Evolutionary conservation across 257 asterid genomes (phyloP).

Genomic region (Striga asiatica): DNA sequence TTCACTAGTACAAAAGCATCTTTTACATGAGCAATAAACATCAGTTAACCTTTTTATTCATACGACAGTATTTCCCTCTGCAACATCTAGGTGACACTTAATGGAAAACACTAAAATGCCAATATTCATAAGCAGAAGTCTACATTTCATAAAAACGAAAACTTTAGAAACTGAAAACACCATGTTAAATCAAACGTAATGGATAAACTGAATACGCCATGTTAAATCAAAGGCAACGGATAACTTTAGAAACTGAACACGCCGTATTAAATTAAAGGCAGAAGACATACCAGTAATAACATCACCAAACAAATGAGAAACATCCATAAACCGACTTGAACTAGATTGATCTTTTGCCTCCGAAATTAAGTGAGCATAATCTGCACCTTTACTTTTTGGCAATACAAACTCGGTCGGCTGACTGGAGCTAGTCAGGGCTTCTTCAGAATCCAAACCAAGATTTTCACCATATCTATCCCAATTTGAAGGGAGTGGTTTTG

Average conservation of each 20-base stretch:
- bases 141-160: too few relatives aligned
- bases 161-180: too few relatives aligned
- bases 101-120: too few relatives aligned
- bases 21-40: too few relatives aligned
- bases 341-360: constrained; percentile 69
- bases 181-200: neutral
- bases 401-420: constrained; percentile 38
- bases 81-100: too few relatives aligned
- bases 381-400: constrained; percentile 82
- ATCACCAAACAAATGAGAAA: constrained; percentile 26
- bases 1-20: too few relatives aligned
- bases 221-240: constrained; percentile 11
- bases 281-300: constrained; percentile 37
- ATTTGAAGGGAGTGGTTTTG: constrained; percentile 57
- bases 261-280: too few relatives aligned
- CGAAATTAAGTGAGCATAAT: constrained; percentile 52
- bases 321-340: constrained; percentile 26
- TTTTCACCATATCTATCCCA: constrained; percentile 74
- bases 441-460: constrained; percentile 31
- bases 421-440: constrained; percentile 21
- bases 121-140: too few relatives aligned
- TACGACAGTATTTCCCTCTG: too few relatives aligned
- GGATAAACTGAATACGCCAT: neutral
- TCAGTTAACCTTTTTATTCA: too few relatives aligned
- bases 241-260: too few relatives aligned